phyloP scores from a whole-genome alignment of 2,329 filamentous ascomycete species.

The Phyllosticta citriasiana region DNA sequence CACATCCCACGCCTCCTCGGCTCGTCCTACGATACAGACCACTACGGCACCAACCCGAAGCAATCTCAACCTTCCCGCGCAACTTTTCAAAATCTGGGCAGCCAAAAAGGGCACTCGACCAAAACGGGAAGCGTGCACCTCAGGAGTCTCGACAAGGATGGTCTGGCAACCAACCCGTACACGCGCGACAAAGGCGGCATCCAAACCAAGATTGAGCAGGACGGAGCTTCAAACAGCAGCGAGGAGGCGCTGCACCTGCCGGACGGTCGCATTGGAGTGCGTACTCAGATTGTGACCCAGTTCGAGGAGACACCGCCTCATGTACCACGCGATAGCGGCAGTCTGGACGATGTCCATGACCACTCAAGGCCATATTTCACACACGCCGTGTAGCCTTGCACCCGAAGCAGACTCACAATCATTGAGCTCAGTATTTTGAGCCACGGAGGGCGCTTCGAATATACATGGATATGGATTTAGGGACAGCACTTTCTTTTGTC shows the following conservation, averaged over 20 bases:
- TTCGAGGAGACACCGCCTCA: not conserved
- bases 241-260: slow-evolving; percentile 10
- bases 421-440: too few species aligned
- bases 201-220: slow-evolving; percentile 9
- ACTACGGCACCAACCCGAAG: not conserved
- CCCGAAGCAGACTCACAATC: too few species aligned
- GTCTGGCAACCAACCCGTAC: not conserved
- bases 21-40: slow-evolving; percentile 9
- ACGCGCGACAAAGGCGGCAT: not conserved
- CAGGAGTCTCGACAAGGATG: slow-evolving; percentile 5
- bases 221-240: slow-evolving; percentile 6
- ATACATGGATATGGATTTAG: not conserved
- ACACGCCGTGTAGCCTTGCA: not conserved
- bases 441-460: not conserved
- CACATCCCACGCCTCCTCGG: slow-evolving; percentile 9
- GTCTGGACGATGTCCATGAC: not conserved
- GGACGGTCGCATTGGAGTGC: slow-evolving; percentile 7
- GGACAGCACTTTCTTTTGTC: not conserved
- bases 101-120: not conserved
- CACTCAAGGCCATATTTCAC: not conserved
- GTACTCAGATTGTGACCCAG: slow-evolving; percentile 9
- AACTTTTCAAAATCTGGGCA: slow-evolving; percentile 6
- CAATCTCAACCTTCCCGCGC: not conserved
- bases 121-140: not conserved
- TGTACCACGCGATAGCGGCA: not conserved